Conservation (phyloP, 306 rosid genomes). For the Corylus heterophylla region DNA sequence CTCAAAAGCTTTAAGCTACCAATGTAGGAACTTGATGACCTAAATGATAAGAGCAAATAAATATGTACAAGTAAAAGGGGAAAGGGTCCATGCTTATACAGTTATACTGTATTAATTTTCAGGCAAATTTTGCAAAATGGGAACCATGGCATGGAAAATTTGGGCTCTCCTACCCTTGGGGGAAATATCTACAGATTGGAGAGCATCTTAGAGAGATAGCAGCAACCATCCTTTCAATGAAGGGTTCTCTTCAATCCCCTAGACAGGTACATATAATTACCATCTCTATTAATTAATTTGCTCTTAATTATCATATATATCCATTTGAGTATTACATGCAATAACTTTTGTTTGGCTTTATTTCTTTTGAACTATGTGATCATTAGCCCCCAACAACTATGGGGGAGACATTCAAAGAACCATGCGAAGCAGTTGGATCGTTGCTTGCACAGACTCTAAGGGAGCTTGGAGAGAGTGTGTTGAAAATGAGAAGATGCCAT, state of each 20-base stretch:
- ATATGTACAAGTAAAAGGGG: not conserved
- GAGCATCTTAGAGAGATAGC: conserved; percentile 73
- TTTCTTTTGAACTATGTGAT: conserved; percentile 2
- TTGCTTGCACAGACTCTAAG: conserved; percentile 40
- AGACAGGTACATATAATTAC: conserved; percentile 47
- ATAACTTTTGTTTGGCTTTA: not conserved
- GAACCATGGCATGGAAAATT: conserved; percentile 99
- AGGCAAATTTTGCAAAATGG: conserved; percentile 95
- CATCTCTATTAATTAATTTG: not conserved
- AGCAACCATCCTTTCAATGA: conserved; percentile 46
- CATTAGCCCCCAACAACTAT: conserved; percentile 34
- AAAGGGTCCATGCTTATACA: not conserved
- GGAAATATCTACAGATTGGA: conserved; percentile 67
- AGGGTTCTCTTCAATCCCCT: conserved; percentile 54
- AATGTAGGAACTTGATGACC: no score
- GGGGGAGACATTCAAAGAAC: conserved; percentile 37
- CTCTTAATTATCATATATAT: not conserved
- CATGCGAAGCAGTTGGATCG: conserved; percentile 53
- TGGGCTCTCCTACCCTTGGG: conserved; percentile 85
- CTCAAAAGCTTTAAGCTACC: no score
- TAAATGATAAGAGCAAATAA: not conserved
- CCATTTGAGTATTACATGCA: not conserved
- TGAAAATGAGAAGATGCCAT: conserved; percentile 55
- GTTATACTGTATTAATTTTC: not conserved
- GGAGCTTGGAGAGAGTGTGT: conserved; percentile 73